A percentile compares a stretch with the other conserved stretches of the same genome.
phyloP scores from a whole-genome alignment of 2,329 filamentous ascomycete species.

The Cordyceps cicadae region DNA sequence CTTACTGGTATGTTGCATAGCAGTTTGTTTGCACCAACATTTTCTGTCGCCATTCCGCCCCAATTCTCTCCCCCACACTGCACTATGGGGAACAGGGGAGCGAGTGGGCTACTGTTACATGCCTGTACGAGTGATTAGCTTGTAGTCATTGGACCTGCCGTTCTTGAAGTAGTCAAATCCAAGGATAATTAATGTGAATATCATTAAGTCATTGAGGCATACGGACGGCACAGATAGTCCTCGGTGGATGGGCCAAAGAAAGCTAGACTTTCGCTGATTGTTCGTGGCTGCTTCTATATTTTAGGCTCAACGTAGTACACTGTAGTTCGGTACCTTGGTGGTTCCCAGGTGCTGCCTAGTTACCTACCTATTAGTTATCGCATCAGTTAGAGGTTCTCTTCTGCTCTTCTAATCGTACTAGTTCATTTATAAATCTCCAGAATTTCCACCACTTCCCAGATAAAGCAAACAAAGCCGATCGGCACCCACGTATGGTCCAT shows the following conservation, averaged over 20 bases:
- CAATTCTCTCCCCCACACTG: background rate
- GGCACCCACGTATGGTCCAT: too few species aligned
- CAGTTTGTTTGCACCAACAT: background rate
- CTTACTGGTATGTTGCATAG: background rate
- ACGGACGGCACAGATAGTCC: background rate
- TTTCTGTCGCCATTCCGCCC: background rate
- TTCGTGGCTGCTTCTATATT: too few species aligned
- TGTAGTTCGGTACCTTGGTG: too few species aligned
- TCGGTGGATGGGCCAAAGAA: background rate
- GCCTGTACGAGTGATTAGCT: background rate
- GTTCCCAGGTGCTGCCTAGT: too few species aligned
- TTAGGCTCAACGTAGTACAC: too few species aligned
- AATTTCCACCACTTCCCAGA: too few species aligned
- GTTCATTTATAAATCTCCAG: too few species aligned
- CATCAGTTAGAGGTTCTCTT: too few species aligned
- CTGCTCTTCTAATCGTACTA: too few species aligned
- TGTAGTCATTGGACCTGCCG: background rate
- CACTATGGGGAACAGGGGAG: background rate
- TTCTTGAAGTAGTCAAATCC: background rate
- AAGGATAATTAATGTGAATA: background rate
- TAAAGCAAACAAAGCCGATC: too few species aligned
- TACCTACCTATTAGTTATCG: too few species aligned
- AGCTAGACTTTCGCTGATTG: background rate
- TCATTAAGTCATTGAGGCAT: background rate
- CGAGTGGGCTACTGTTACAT: background rate